These are phyloP conservation scores for Trypanosoma grayi DNA, from an alignment of 208 protist genomes.

Conservation along the genomic window DNA sequence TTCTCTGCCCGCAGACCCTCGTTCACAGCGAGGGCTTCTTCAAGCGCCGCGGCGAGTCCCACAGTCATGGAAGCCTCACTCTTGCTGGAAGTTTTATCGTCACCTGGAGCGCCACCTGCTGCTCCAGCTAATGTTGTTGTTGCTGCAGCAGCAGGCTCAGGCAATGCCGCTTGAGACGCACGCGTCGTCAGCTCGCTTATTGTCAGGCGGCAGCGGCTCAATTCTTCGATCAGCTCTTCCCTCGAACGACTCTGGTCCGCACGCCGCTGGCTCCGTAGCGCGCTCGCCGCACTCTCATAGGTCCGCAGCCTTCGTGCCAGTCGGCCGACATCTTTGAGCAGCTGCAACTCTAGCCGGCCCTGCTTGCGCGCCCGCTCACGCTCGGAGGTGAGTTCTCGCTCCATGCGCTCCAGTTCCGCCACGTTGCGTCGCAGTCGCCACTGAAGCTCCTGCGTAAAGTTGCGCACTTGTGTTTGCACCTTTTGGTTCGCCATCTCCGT, in stretches of 20 bases:
- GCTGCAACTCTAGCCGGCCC: slow-evolving; percentile 30
- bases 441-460: background rate
- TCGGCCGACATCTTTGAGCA: slow-evolving; percentile 41
- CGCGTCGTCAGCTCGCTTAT: slow-evolving; percentile 1
- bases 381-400: slow-evolving; percentile 31
- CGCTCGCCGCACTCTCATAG: slow-evolving; percentile 34
- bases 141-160: background rate
- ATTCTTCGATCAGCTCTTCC: slow-evolving; percentile 15
- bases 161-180: background rate
- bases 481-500: slow-evolving; percentile 3
- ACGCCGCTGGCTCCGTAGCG: slow-evolving; percentile 26
- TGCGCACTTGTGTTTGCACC: background rate
- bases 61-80: slow-evolving; percentile 4
- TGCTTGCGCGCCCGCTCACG: slow-evolving; percentile 35
- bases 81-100: background rate
- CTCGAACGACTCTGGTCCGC: slow-evolving; percentile 20
- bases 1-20: slow-evolving; percentile 17
- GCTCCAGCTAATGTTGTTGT: background rate
- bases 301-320: slow-evolving; percentile 41
- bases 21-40: slow-evolving; percentile 16
- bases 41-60: slow-evolving; percentile 13
- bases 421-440: slow-evolving; percentile 5
- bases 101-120: background rate
- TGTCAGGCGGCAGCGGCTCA: background rate
- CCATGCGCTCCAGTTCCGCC: slow-evolving; percentile 24